Base-by-base conservation (phyloP, 495 filamentous ascomycete genomes). In the Tirmania nivea region DNA sequence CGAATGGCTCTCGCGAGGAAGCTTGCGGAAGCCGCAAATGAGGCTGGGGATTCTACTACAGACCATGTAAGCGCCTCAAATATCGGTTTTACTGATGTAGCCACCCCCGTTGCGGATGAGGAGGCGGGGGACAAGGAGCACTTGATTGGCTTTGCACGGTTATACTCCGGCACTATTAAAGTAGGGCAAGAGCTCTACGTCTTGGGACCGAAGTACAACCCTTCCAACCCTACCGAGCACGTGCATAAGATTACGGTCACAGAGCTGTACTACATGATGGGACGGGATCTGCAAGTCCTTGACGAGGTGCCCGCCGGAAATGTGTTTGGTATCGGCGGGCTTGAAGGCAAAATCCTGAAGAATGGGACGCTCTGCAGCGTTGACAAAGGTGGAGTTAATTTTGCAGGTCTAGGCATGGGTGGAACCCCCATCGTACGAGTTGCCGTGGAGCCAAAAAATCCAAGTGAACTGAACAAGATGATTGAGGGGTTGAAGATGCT, bases 241-340 rank as follows among this genome's bases (percentile, higher is more conserved):
- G 86, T 88, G 0, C 73, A 80, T 59, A 88, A 88, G 64, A 79
- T 89, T 36, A 87, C 75, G 1, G 79, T 99, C 34, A 88, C 79
- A 31, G 83, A 84, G 6, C 70, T 99, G 17, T 99, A 99, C 68
- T 81, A 96, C 57, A 74, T 99, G 50, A 99, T 99, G 90, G 90
- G 90, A 35, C 75, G 87, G 45, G 79, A 81, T 56, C 73, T 99
- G 1, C 90, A 96, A 60, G 73, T 81, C 0, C 76, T 99, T 3
- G 70, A 75, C 45, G 83, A 83, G 0, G 87, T 96, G 0, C 87
- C 90, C 3, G 89, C 90, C 19, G 90, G 90, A 34, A 86, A 90
- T 9, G 84, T 99, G 9, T 95, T 96, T 63, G 90, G 89, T n/a
- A 86, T 99, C 35, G 84, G 78, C 16, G 90, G 90, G 17, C 75